phyloP scores from a whole-genome alignment of 2,329 filamentous ascomycete genomes.

The Exophiala phaeomuriformis region DNA sequence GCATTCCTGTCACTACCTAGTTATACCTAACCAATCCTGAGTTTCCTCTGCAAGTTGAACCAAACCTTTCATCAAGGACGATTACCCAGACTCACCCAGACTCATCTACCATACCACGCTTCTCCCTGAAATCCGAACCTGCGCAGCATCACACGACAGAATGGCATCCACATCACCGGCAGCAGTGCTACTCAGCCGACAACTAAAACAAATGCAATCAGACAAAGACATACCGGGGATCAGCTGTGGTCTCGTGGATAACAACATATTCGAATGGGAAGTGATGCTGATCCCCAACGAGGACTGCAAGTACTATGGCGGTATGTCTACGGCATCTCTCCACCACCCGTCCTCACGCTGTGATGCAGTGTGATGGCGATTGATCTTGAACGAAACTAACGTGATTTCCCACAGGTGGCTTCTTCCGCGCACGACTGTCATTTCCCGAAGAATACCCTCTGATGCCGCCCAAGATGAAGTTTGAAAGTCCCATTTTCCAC shows the following conservation, averaged over 20 bases:
- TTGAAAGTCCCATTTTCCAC: slow-evolving; percentile 81
- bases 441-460: slow-evolving; percentile 85
- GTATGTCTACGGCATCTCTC: slow-evolving; percentile 44
- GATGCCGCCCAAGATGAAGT: slow-evolving; percentile 80
- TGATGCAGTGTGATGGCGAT: neutral
- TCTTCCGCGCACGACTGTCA: slow-evolving; percentile 76
- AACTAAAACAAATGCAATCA: slow-evolving; percentile 89
- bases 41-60: neutral
- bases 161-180: slow-evolving; percentile 49
- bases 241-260: slow-evolving; percentile 78
- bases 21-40: neutral
- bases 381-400: neutral
- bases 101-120: too few relatives aligned
- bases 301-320: slow-evolving; percentile 87
- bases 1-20: neutral
- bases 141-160: neutral
- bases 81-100: too few relatives aligned
- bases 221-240: slow-evolving; percentile 90
- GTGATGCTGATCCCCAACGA: slow-evolving; percentile 98
- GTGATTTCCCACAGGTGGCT: slow-evolving; percentile 57
- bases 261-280: slow-evolving; percentile 94
- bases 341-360: neutral
- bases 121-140: neutral
- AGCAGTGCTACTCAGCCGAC: slow-evolving; percentile 67
- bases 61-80: neutral